Evolutionary conservation across 164 flowering plant genomes (phyloP), one percentile per base, ranked within the genome.

Genomic region (Tetracentron sinense): DNA sequence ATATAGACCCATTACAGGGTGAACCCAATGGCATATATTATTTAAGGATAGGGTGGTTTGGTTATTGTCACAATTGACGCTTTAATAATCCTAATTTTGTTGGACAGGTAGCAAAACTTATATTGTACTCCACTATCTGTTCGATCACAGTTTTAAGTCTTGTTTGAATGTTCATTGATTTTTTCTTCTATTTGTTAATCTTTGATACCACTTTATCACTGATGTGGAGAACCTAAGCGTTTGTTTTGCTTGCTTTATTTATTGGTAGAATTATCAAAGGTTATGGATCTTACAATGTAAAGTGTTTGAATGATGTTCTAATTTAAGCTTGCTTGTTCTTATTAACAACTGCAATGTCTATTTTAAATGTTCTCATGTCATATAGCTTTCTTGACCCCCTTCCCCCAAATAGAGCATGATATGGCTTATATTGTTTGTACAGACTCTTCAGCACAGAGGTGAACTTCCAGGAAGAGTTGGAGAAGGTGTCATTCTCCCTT

Each of bases 401-500:
- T n/a, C n/a, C n/a, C 29, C n/a, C n/a, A n/a, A n/a, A n/a, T n/a
- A n/a, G n/a, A n/a, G n/a, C n/a, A 30, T 11, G 53, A 15, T 61
- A 35, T 64, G 49, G 11, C 28, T n/a, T 2, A 22, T 59, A 47
- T 15, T 62, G 3, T 42, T 52, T 55, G 21, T 58, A 51, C 72
- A 89, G 90, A 79, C 56, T 73, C 71, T 66, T 69, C 80, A 72
- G 49, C 61, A 67, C 42, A 75, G 66, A 67, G 82, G 74, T 58
- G 91, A 80, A 62, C 85, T 87, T 22, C 96, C 96, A 0, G 85
- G 84, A 70, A 85, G 96, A 83, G 80, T 42, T 74, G 93, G 92
- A 57, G n/a, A n/a, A n/a, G n/a, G n/a, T n/a, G n/a, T n/a, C n/a
- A n/a, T n/a, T n/a, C n/a, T n/a, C n/a, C n/a, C n/a, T n/a, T n/a